These are phyloP conservation scores for Nakazawaea ernobii DNA, from an alignment of 805 yeast genomes.

Conservation along the genomic window DNA sequence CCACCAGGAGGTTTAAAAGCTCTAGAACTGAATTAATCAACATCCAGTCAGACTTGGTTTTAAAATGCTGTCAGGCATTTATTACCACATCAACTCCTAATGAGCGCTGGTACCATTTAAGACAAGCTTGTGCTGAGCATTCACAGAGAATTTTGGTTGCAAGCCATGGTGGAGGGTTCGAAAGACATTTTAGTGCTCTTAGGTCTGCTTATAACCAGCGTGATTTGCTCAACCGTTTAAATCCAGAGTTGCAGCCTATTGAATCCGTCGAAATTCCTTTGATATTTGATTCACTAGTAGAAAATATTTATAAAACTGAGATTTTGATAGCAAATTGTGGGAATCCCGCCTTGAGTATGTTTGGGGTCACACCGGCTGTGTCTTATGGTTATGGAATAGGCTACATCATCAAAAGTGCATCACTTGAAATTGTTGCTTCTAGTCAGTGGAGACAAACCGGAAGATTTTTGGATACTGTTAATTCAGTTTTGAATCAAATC, in stretches of 20 bases:
- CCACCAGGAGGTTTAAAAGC: constrained; percentile 62
- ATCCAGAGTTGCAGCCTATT: constrained; percentile 35
- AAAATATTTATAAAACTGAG: constrained; percentile 29
- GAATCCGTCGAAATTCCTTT: constrained; percentile 30
- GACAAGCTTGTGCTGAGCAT: constrained; percentile 48
- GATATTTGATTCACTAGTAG: constrained; percentile 36
- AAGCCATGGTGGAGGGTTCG: constrained; percentile 62
- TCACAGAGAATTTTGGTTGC: constrained; percentile 42
- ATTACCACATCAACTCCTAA: constrained; percentile 46
- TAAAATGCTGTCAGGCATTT: constrained; percentile 53
- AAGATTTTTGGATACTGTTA: constrained; percentile 47
- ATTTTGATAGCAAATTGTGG: constrained; percentile 49
- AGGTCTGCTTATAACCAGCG: constrained; percentile 48
- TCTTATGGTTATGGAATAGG: constrained; percentile 58
- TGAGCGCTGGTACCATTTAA: constrained; percentile 45
- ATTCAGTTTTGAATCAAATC: constrained; percentile 43
- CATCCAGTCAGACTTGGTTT: constrained; percentile 49
- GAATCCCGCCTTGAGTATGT: constrained; percentile 50
- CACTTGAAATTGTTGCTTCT: constrained; percentile 43
- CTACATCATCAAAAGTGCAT: constrained; percentile 46
- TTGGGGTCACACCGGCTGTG: constrained; percentile 57
- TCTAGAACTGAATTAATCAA: constrained; percentile 68
- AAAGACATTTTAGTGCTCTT: constrained; percentile 64
- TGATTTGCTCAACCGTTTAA: constrained; percentile 38
- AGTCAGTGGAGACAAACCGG: constrained; percentile 58